Percentiles rank a stretch among this genome's conserved stretches.
Evolutionary conservation across 2,329 filamentous ascomycete species (phyloP).

Genomic region (Fusarium sp.): DNA sequence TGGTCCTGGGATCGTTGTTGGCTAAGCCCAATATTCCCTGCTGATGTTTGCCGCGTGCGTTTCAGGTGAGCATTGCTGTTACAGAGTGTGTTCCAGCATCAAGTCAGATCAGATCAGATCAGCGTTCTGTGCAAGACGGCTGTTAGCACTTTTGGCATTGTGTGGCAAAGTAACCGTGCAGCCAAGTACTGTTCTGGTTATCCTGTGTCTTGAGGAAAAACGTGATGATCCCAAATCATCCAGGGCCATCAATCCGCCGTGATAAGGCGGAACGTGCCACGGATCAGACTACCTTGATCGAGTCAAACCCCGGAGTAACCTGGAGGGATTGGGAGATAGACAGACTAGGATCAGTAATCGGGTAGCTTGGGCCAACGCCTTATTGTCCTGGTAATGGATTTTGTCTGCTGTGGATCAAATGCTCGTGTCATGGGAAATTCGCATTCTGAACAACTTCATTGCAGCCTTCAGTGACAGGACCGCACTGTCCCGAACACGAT

Average conservation of each 20-base stretch:
- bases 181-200: slow-evolving; percentile 23
- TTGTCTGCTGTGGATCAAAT: slow-evolving; percentile 21
- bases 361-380: slow-evolving; percentile 13
- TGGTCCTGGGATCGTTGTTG: slow-evolving; percentile 4
- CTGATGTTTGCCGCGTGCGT: slow-evolving; percentile 25
- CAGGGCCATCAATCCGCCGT: slow-evolving; percentile 17
- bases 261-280: slow-evolving; percentile 31
- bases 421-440: slow-evolving; percentile 32
- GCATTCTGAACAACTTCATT: slow-evolving; percentile 15
- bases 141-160: slow-evolving; percentile 13
- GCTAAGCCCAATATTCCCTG: slow-evolving; percentile 17
- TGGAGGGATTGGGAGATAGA: slow-evolving; percentile 23
- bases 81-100: slow-evolving; percentile 31
- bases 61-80: slow-evolving; percentile 43
- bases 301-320: slow-evolving; percentile 29
- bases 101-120: slow-evolving; percentile 26
- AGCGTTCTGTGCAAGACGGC: slow-evolving; percentile 13
- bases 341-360: slow-evolving; percentile 23
- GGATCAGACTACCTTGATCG: slow-evolving; percentile 27
- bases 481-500: slow-evolving; percentile 24
- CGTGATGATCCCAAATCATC: slow-evolving; percentile 26
- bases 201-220: slow-evolving; percentile 23
- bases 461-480: slow-evolving; percentile 2
- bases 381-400: slow-evolving; percentile 9
- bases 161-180: slow-evolving; percentile 11